These are phyloP conservation scores for Sclerotinia borealis DNA, from an alignment of 2,329 filamentous ascomycete species.

Conservation along the genomic window DNA sequence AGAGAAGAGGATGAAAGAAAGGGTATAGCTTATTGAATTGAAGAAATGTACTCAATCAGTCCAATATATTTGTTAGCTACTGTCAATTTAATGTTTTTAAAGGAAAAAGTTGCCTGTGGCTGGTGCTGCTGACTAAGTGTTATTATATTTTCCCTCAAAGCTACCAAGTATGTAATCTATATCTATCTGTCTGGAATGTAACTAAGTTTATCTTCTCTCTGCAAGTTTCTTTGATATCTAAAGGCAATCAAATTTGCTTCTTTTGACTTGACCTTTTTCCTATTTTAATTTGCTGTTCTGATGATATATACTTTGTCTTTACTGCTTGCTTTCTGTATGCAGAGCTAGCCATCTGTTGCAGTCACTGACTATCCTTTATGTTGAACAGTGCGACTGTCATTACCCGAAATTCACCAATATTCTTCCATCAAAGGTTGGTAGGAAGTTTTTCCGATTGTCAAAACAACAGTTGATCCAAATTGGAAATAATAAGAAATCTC, in stretches of 20 bases:
- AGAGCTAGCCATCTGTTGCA: not conserved
- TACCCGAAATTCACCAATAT: not conserved
- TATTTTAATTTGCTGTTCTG: not conserved
- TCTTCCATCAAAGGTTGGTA: not conserved
- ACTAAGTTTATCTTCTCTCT: no score
- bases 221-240: no score
- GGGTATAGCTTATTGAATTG: not conserved
- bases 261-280: not conserved
- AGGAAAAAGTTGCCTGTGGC: no score
- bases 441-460: not conserved
- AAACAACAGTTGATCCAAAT: not conserved
- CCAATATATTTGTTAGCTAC: not conserved
- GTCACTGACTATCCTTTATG: not conserved
- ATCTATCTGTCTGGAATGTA: no score
- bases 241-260: not conserved
- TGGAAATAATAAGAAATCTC: not conserved
- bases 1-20: conserved; percentile 7
- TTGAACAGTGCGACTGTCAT: not conserved
- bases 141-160: no score
- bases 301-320: not conserved
- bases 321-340: not conserved
- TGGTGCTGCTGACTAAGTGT: no score
- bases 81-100: no score
- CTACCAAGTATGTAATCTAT: no score
- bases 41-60: not conserved